These are phyloP conservation scores for Amaranthus tricolor DNA, from an alignment of 179 eudicot genomes.

Conservation along the genomic window DNA sequence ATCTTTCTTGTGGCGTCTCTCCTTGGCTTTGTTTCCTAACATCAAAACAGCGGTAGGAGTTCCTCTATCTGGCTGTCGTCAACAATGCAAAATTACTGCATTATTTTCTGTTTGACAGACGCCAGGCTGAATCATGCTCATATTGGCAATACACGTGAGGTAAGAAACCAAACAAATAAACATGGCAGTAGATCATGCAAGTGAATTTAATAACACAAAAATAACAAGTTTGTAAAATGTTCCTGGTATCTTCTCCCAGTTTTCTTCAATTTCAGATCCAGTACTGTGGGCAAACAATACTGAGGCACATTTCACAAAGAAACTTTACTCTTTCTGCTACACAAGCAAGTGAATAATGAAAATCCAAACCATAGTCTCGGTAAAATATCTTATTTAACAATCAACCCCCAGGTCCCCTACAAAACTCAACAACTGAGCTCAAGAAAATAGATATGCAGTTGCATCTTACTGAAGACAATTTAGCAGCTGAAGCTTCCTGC, in stretches of 20 bases:
- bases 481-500: constrained; percentile 47
- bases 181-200: background rate
- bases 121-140: background rate
- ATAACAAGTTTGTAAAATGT: too few relatives aligned
- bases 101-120: background rate
- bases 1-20: constrained; percentile 57
- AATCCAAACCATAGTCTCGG: background rate
- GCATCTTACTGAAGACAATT: constrained; percentile 50
- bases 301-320: background rate
- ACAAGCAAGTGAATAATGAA: constrained; percentile 3
- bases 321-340: background rate
- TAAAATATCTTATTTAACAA: background rate
- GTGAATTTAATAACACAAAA: background rate
- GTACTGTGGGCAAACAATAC: background rate
- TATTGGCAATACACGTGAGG: background rate
- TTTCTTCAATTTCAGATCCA: background rate
- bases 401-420: background rate
- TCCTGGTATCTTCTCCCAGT: too few relatives aligned
- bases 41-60: constrained; percentile 48
- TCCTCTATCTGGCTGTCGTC: constrained; percentile 60
- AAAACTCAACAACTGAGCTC: background rate
- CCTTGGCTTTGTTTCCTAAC: constrained; percentile 53
- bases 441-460: background rate
- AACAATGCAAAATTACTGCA: constrained; percentile 6
- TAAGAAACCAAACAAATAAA: background rate